Percentiles rank a stretch among this genome's conserved stretches.
These are phyloP conservation scores for Globisporangium spinosum DNA, from an alignment of 352 stramenopile species.

Conservation along the genomic window DNA sequence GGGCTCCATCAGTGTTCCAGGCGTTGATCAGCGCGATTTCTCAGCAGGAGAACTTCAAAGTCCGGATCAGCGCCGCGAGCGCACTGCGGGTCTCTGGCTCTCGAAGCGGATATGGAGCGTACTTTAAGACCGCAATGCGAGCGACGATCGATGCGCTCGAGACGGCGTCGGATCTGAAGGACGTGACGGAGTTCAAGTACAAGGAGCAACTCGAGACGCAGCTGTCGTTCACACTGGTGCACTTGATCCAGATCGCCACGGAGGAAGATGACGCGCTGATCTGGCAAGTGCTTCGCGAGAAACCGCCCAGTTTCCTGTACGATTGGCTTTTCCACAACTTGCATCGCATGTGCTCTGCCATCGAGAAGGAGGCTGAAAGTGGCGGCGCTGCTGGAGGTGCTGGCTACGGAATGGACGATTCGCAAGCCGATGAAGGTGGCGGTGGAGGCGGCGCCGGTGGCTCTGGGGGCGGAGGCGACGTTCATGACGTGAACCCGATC, in stretches of 20 bases:
- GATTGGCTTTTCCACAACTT: constrained; percentile 87
- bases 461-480: constrained; percentile 30
- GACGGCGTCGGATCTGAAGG: constrained; percentile 78
- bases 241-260: constrained; percentile 72
- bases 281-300: constrained; percentile 57
- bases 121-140: constrained; percentile 60
- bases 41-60: constrained; percentile 89
- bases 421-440: constrained; percentile 26
- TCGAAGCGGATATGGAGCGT: constrained; percentile 65
- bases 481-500: constrained; percentile 82
- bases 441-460: constrained; percentile 14
- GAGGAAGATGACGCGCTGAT: constrained; percentile 72
- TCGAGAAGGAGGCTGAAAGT: constrained; percentile 52
- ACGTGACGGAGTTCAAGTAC: constrained; percentile 89
- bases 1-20: constrained; percentile 75
- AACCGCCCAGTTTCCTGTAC: constrained; percentile 77
- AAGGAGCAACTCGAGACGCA: constrained; percentile 87
- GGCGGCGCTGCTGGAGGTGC: not conserved
- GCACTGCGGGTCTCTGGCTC: constrained; percentile 68
- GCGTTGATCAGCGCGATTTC: constrained; percentile 68
- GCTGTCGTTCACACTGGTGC: constrained; percentile 82
- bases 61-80: constrained; percentile 80
- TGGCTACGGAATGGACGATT: constrained; percentile 24
- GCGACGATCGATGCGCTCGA: constrained; percentile 78
- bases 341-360: constrained; percentile 71